Evolutionary conservation across 192 early-diverging fungal genomes (phyloP), one percentile per base, ranked within the genome.

Genomic region (Mortierella alpina): DNA sequence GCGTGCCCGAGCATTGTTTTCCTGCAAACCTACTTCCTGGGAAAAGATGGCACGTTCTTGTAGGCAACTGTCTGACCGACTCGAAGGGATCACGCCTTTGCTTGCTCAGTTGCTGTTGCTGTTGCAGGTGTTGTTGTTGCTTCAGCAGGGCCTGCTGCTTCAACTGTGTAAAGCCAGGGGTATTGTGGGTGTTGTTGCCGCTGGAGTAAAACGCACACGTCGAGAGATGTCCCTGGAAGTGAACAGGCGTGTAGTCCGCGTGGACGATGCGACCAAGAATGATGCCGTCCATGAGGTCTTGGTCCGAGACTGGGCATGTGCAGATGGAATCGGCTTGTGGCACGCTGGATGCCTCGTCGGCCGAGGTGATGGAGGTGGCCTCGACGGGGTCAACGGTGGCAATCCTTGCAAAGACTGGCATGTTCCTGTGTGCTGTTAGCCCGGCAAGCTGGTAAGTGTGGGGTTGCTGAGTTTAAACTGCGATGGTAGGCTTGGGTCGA

Each of bases 21-120:
- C 93, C 93, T 47, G 72, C 78, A 73, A 95, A 95, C 52, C 66
- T 73, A 41, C 87, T 88, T 13, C 93, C 92, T 6, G 87, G 79
- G 71, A 88, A 94, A 42, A 94, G 83, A 63, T 82, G 81, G 57
- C 80, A 82, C 46, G 65, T 75, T 52, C 68, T 75, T 17, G 80
- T 74, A 0, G 84, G 80, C 46, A 77, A 18, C 60, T 70, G 42
- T 23, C 84, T 55, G 12, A 82, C 68, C 15, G n/a, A 52, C 12
- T 70, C 77, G 53, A 68, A 80, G 0, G 65, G 69, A 62, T 72
- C 77, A 10, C 45, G 58, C 42, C 42, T 68, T n/a, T 18, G 52
- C 44, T 47, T 44, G 22, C 50, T 9, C 52, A 59, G 46, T n/a
- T 39, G 41, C 14, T 53, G 65, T 15, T 48, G 47, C 12, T 46